A percentile compares a stretch with the other conserved stretches of the same genome.
Conservation (phyloP, 2,329 filamentous ascomycete species). For the Metarhizium anisopliae region DNA sequence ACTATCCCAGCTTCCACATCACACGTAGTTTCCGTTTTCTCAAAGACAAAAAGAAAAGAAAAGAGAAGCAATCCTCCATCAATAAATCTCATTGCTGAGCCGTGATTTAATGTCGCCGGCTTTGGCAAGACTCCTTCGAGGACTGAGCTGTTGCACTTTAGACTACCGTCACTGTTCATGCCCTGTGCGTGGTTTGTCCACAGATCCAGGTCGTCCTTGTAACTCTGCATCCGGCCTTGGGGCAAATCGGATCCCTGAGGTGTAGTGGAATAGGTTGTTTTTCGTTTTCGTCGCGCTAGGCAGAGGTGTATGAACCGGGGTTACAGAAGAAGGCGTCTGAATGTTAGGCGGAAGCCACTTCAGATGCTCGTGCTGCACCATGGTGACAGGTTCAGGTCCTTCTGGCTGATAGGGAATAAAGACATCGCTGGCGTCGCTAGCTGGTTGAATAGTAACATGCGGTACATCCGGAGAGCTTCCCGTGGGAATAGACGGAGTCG, state of each 20-base stretch:
- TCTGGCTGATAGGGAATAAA: slow-evolving; percentile 49
- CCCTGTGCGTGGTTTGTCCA: neutral
- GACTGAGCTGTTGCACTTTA: neutral
- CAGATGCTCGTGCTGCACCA: slow-evolving; percentile 30
- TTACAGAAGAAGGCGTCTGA: slow-evolving; percentile 23
- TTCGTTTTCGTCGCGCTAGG: slow-evolving; percentile 24
- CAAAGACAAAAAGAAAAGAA: too few species aligned
- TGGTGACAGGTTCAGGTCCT: slow-evolving; percentile 33
- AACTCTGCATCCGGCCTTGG: slow-evolving; percentile 13
- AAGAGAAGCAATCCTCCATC: neutral
- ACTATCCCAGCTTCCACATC: neutral
- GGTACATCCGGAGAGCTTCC: slow-evolving; percentile 22
- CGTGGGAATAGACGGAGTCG: slow-evolving; percentile 13
- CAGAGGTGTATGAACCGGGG: slow-evolving; percentile 22
- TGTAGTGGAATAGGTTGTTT: slow-evolving; percentile 26
- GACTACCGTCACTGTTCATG: neutral
- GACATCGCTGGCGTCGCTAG: slow-evolving; percentile 22
- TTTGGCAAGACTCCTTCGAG: neutral
- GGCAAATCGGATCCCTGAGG: slow-evolving; percentile 40
- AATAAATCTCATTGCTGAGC: neutral
- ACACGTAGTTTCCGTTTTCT: neutral
- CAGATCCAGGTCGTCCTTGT: neutral
- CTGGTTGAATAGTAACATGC: slow-evolving; percentile 17
- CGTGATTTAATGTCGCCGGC: neutral
- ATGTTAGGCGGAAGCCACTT: slow-evolving; percentile 44